Evolutionary conservation across 805 yeast species (phyloP).

Genomic region (Cyberlindnera subsufficiens): DNA sequence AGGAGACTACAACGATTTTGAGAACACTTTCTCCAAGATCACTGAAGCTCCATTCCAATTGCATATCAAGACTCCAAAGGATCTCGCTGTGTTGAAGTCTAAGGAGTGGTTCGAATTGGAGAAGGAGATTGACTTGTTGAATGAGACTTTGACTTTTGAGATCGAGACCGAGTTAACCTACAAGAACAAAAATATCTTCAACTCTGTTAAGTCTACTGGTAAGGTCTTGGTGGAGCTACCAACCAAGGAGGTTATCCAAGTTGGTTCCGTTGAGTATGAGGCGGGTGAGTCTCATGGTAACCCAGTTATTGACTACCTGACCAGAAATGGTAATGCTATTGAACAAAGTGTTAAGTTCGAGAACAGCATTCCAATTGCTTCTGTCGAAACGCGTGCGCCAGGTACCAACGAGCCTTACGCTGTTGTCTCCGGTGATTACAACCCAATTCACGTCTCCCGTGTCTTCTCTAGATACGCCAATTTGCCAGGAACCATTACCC

Average conservation of each 20-base stretch:
- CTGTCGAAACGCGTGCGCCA: constrained; percentile 68
- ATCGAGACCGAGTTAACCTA: constrained; percentile 78
- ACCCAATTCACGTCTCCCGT: constrained; percentile 96
- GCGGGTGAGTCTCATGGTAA: constrained; percentile 94
- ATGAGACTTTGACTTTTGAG: constrained; percentile 82
- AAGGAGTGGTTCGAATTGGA: constrained; percentile 97
- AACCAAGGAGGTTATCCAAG: constrained; percentile 79
- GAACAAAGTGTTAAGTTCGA: constrained; percentile 93
- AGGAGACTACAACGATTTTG: constrained; percentile 82
- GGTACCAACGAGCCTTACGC: constrained; percentile 96
- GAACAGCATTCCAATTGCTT: constrained; percentile 78
- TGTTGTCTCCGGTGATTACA: constrained; percentile 95
- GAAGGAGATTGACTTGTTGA: constrained; percentile 62
- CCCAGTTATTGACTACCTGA: constrained; percentile 92
- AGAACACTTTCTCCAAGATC: constrained; percentile 85
- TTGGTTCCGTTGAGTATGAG: constrained; percentile 79
- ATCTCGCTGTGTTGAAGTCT: constrained; percentile 86
- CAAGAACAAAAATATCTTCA: constrained; percentile 69
- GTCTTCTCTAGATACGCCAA: constrained; percentile 90
- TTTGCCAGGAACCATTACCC: constrained; percentile 96
- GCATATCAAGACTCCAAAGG: constrained; percentile 67
- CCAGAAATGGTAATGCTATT: constrained; percentile 86
- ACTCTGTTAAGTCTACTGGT: constrained; percentile 81
- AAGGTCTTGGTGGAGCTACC: constrained; percentile 83
- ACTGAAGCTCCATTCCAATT: constrained; percentile 85